Evolutionary conservation across 306 rosid genomes (phyloP), one percentile per base, ranked within the genome.

Genomic region (Cicer cuneatum): DNA sequence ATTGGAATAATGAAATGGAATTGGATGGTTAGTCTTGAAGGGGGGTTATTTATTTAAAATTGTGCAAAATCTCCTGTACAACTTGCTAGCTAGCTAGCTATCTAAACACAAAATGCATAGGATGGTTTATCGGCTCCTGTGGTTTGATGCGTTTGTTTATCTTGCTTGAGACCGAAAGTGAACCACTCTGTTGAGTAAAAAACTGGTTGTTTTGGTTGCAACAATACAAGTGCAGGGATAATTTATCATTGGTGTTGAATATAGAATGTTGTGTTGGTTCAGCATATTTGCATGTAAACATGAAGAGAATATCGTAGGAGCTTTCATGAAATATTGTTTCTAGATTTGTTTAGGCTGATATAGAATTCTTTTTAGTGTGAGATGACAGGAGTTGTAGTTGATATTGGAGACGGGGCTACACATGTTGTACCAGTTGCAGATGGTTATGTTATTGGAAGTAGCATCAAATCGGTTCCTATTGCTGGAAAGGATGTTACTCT

Each of bases 331-430:
- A 18, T 56, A 51, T 45, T 56, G 18, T 63, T 69, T 42, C 10
- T 46, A 60, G 42, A 52, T 18, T 43, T 57, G 70, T 64, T 83
- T 73, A 78, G 64, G 68, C 86, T 89, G 89, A 95, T 81, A 48
- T 75, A 77, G 74, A 70, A 29, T 84, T 86, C 65, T 84, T 84
- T 79, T 75, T 82, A 95, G 99, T 92, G 99, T 78, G 98, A 95
- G 98, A 95, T 95, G 99, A 95, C 99, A 85, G 99, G 99, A 81
- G 98, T 95, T 74, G 99, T 95, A 33, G 97, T 95, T 66, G 99
- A 95, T 83, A 67, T 92, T 48, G 99, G 99, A 85, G 99, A 95
- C 65, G 99, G 99, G 72, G 90, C 98, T 53, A 79, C 97, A 33
- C 98, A 89, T 85, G 86, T 95, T 78, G 99, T 95, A 64, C 99